A percentile compares a stretch with the other conserved stretches of the same genome.
phyloP scores from a whole-genome alignment of 345 rosid species.

The Psidium guajava region DNA sequence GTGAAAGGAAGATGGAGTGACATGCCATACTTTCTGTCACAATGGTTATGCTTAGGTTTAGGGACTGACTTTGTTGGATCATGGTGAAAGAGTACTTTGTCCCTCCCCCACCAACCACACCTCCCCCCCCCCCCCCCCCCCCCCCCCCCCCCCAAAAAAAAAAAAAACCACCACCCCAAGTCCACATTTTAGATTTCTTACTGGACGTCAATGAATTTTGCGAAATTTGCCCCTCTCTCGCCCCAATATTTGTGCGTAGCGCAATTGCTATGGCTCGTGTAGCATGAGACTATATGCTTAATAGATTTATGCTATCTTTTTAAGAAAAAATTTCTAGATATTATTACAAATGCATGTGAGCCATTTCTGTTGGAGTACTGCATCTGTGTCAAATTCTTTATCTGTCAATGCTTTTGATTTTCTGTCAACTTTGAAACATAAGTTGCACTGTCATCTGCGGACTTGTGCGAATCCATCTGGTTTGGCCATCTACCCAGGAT shows the following conservation, averaged over 20 bases:
- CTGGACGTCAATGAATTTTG: not conserved
- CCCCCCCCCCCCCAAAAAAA: too few relatives aligned
- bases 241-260: not conserved
- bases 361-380: not conserved
- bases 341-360: not conserved
- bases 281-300: not conserved
- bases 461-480: not conserved
- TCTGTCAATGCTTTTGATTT: not conserved
- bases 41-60: not conserved
- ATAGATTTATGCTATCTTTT: not conserved
- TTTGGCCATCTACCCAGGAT: not conserved
- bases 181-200: not conserved
- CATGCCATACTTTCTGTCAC: not conserved
- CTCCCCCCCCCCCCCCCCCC: too few relatives aligned
- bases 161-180: rapidly evolving
- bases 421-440: not conserved
- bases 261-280: not conserved
- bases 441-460: not conserved
- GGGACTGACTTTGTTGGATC: not conserved
- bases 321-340: not conserved
- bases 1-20: not conserved
- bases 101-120: too few relatives aligned
- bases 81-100: not conserved
- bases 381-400: not conserved
- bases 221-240: not conserved